These are phyloP conservation scores for Amanita pseudoporphyria DNA, from an alignment of 768 basidiomycete species.

Conservation along the genomic window DNA sequence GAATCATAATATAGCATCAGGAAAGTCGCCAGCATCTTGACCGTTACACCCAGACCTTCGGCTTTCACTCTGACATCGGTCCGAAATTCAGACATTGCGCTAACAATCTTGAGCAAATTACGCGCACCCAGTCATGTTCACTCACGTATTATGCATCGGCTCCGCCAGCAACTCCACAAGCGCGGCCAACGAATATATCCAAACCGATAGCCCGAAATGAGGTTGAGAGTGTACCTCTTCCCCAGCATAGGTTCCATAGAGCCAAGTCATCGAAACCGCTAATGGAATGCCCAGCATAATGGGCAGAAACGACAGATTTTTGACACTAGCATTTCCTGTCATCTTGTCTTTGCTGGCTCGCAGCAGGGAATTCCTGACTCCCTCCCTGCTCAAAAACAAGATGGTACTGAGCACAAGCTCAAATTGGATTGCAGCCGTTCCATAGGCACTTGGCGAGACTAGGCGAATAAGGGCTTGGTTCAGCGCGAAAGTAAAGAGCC, in stretches of 20 bases:
- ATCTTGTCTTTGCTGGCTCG: constrained; percentile 30
- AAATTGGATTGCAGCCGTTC: constrained; percentile 90
- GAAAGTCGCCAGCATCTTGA: constrained; percentile 69
- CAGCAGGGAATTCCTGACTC: constrained; percentile 77
- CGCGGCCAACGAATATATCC: constrained; percentile 66
- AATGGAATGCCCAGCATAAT: constrained; percentile 59
- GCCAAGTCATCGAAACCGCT: constrained; percentile 36
- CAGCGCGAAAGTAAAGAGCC: constrained; percentile 77
- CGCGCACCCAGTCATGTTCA: constrained; percentile 6
- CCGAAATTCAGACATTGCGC: constrained; percentile 57
- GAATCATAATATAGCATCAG: constrained; percentile 45
- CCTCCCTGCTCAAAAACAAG: constrained; percentile 90
- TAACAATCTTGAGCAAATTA: constrained; percentile 15
- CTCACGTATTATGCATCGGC: constrained; percentile 70
- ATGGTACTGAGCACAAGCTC: constrained; percentile 86
- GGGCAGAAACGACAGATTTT: constrained; percentile 55
- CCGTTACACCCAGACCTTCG: constrained; percentile 75
- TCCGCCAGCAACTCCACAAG: constrained; percentile 74
- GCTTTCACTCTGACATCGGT: constrained; percentile 71
- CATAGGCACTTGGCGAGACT: constrained; percentile 76
- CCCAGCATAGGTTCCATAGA: constrained; percentile 50
- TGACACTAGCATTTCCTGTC: constrained; percentile 14
- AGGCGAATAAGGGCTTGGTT: constrained; percentile 85
- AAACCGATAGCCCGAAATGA: constrained; percentile 51
- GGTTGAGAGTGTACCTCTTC: constrained; percentile 49